phyloP scores from a whole-genome alignment of 371 early-diverging fungal species.

The Rhizopus sp. region DNA sequence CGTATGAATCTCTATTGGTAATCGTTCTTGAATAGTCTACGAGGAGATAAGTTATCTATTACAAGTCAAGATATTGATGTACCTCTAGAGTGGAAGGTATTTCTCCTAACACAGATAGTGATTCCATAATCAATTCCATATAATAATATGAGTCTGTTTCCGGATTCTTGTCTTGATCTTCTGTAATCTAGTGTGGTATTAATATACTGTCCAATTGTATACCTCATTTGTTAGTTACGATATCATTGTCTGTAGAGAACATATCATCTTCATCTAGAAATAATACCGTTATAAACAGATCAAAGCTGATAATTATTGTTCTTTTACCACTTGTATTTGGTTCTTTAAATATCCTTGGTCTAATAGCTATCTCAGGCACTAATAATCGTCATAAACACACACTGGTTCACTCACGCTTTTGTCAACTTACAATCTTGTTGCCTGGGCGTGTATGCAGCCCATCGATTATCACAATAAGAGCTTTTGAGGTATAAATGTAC shows the following conservation, averaged over 20 bases:
- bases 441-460: slow-evolving; percentile 58
- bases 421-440: slow-evolving; percentile 57
- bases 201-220: neutral
- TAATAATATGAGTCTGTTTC: slow-evolving; percentile 92
- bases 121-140: slow-evolving; percentile 83
- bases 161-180: slow-evolving; percentile 77
- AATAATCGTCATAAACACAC: neutral
- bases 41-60: too few species aligned
- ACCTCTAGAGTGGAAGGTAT: slow-evolving; percentile 81
- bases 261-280: slow-evolving; percentile 27
- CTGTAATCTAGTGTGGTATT: slow-evolving; percentile 50
- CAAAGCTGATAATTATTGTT: neutral
- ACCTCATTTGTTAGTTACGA: slow-evolving; percentile 24
- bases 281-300: neutral
- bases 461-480: slow-evolving; percentile 64
- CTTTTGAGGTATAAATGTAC: slow-evolving; percentile 93
- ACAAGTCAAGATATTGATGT: neutral
- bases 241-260: slow-evolving; percentile 43
- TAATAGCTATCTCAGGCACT: slow-evolving; percentile 51
- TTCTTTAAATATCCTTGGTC: slow-evolving; percentile 37
- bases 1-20: slow-evolving; percentile 81
- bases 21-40: slow-evolving; percentile 70
- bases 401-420: neutral
- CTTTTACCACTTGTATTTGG: neutral
- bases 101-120: slow-evolving; percentile 74